A percentile compares a stretch with the other conserved stretches of the same genome.
Evolutionary conservation across 306 rosid genomes (phyloP).

Genomic region (Luffa acutangula): DNA sequence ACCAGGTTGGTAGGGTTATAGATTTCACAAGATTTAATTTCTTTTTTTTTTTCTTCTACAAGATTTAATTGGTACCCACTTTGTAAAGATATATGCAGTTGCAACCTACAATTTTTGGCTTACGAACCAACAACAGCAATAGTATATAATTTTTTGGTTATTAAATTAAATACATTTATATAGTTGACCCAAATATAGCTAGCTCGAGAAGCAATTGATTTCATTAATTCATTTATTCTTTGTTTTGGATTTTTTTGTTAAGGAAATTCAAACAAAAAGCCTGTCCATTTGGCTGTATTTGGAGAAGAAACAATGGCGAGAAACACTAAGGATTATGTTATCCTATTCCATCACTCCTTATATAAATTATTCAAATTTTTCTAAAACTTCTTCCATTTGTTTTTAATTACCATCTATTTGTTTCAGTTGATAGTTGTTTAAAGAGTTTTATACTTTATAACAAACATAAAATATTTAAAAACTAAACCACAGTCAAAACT

Average conservation of each 20-base stretch:
- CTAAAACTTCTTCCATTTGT: too few species aligned
- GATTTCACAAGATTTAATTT: not conserved
- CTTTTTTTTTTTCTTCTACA: not conserved
- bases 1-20: constrained; percentile 11
- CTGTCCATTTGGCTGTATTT: not conserved
- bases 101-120: not conserved
- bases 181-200: constrained; percentile 4
- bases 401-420: not conserved
- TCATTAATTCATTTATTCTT: not conserved
- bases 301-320: constrained; percentile 11
- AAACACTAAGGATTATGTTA: constrained; percentile 5
- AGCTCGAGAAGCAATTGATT: not conserved
- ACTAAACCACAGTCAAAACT: not conserved
- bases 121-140: not conserved
- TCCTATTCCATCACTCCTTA: not conserved
- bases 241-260: not conserved
- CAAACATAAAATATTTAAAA: not conserved
- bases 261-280: constrained; percentile 1
- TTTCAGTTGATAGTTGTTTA: not conserved
- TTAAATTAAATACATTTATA: not conserved
- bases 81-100: not conserved
- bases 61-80: constrained; percentile 11
- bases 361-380: not conserved
- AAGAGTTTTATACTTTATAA: not conserved
- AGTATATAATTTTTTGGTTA: not conserved